phyloP scores from a whole-genome alignment of 2,329 filamentous ascomycete species.

The Aureobasidium namibiae region DNA sequence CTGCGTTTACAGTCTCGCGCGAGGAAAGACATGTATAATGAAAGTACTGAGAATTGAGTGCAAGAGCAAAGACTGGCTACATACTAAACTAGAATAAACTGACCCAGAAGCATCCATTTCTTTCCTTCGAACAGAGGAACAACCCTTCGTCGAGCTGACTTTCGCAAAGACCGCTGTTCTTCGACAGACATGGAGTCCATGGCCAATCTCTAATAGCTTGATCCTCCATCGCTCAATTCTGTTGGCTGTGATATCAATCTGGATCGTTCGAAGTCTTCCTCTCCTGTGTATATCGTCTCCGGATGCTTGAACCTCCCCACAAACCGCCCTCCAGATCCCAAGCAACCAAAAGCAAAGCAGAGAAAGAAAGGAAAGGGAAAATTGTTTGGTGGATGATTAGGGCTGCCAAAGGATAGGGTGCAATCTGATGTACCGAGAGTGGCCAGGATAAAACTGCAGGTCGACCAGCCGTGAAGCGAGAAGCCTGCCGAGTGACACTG shows the following conservation, averaged over 20 bases:
- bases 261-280: background rate
- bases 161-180: background rate
- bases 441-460: constrained; percentile 18
- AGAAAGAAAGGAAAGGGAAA: constrained; percentile 1
- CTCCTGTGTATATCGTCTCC: constrained; percentile 2
- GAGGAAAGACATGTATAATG: background rate
- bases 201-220: background rate
- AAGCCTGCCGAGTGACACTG: constrained; percentile 34
- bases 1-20: too few species aligned
- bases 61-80: background rate
- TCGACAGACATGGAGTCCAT: background rate
- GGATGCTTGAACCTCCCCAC: constrained; percentile 16
- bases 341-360: constrained; percentile 11
- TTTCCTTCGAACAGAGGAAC: background rate
- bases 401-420: constrained; percentile 1
- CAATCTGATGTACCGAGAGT: constrained; percentile 12
- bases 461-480: constrained; percentile 19
- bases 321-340: constrained; percentile 12
- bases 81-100: constrained; percentile 1
- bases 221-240: background rate
- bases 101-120: background rate
- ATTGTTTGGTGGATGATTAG: constrained; percentile 5
- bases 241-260: constrained; percentile 5
- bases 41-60: background rate
- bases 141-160: background rate